Evolutionary conservation across 805 yeast species (phyloP).

Genomic region (Teunomyces pallodes): DNA sequence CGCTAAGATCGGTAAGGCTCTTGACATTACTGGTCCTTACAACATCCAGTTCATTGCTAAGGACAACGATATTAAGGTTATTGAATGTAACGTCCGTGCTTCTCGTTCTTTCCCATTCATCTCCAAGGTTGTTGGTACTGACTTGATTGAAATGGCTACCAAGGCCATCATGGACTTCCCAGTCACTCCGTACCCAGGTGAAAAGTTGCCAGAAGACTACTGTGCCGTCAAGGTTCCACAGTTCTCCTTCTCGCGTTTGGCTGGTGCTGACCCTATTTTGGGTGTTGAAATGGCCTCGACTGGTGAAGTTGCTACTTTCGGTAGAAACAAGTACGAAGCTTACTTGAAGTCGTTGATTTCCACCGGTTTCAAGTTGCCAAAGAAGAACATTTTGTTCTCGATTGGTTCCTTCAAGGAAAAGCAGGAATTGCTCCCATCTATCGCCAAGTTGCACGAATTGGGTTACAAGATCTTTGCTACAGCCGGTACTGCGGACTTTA

Average conservation of each 20-base stretch:
- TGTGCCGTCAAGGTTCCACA: constrained; percentile 97
- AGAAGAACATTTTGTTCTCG: constrained; percentile 89
- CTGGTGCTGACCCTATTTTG: constrained; percentile 96
- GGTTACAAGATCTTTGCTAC: constrained; percentile 95
- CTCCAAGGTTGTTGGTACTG: constrained; percentile 95
- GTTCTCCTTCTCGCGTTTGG: constrained; percentile 92
- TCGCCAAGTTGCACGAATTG: constrained; percentile 71
- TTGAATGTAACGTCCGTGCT: constrained; percentile 98
- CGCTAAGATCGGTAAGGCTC: constrained; percentile 91
- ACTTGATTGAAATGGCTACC: constrained; percentile 95
- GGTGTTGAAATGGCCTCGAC: constrained; percentile 99
- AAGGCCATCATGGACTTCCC: constrained; percentile 91
- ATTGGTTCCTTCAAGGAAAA: constrained; percentile 97
- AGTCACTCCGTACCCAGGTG: constrained; percentile 84
- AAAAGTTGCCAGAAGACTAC: constrained; percentile 85
- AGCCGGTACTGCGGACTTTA: constrained; percentile 98
- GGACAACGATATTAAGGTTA: constrained; percentile 93
- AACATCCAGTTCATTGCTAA: constrained; percentile 96
- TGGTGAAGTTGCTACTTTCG: constrained; percentile 98
- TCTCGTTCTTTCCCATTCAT: constrained; percentile 99
- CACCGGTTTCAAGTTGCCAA: constrained; percentile 92
- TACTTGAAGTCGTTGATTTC: constrained; percentile 92
- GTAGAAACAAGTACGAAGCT: constrained; percentile 95
- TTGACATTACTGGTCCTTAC: constrained; percentile 95
- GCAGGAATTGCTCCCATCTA: constrained; percentile 86